These are phyloP conservation scores for Stereum hirsutum DNA, from an alignment of 1,284 basidiomycete genomes.

Conservation along the genomic window DNA sequence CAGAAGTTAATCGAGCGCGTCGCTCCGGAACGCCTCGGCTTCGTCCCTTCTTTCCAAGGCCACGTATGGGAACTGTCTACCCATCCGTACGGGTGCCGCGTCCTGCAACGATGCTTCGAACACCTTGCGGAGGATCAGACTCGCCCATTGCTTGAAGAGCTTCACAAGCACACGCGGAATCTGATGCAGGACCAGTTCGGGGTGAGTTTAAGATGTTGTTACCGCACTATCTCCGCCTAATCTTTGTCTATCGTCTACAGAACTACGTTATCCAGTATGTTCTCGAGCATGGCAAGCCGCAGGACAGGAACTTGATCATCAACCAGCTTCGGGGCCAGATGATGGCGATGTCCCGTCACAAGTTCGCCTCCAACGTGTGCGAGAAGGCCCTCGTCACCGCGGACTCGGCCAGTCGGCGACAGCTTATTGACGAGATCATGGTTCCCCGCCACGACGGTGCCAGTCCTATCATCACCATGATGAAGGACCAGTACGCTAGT, in stretches of 20 bases:
- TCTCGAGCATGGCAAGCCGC: constrained; percentile 67
- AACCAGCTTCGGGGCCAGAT: constrained; percentile 72
- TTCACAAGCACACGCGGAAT: constrained; percentile 63
- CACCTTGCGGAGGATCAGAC: constrained; percentile 66
- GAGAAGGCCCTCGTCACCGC: constrained; percentile 83
- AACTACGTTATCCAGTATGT: constrained; percentile 97
- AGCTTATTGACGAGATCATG: constrained; percentile 79
- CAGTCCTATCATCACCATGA: constrained; percentile 67
- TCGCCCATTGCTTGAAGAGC: constrained; percentile 74
- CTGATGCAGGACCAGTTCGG: constrained; percentile 88
- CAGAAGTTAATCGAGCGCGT: constrained; percentile 85
- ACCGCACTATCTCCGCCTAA: constrained; percentile 2
- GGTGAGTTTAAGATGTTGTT: constrained; percentile 33
- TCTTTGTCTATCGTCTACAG: constrained; percentile 26
- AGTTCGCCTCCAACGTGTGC: constrained; percentile 96
- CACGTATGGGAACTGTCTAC: constrained; percentile 81
- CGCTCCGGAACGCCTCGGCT: constrained; percentile 65
- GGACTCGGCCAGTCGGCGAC: constrained; percentile 49
- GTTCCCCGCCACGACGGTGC: constrained; percentile 50
- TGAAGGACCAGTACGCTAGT: constrained; percentile 91
- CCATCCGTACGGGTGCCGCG: constrained; percentile 93
- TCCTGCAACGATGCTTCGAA: constrained; percentile 91
- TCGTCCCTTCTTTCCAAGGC: constrained; percentile 73
- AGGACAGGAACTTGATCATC: constrained; percentile 68
- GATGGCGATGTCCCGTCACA: constrained; percentile 77